Base-by-base conservation (phyloP, 257 asterid species). In the Nemophila menziesii region DNA sequence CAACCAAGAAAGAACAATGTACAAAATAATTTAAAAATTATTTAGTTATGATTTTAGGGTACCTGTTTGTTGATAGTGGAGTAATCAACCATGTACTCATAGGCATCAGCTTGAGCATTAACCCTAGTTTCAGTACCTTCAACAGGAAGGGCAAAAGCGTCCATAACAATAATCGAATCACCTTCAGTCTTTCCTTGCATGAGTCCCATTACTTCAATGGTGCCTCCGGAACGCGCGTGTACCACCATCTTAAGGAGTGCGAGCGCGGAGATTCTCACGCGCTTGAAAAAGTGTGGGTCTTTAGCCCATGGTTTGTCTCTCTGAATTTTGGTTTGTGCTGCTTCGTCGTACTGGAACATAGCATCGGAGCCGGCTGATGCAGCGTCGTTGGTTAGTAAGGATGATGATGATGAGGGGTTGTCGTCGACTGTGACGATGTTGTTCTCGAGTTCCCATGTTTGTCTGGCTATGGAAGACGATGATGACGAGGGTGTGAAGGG, bases 91-190 rank as follows among this genome's bases (percentile, higher is more conserved):
- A 90, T 90, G 44, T 84, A 84, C 64, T 89, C 95, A 50, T 89
- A 89, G 0, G 98, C 98, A 81, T 89, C 94, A 22, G 94, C 95
- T 72, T 90, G 98, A 20, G 98, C 98, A 71, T 90, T 90, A 56
- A 90, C 98, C 76, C 98, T 80, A 63, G 98, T 90, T 56, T 90
- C 98, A 10, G 98, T 90, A 5, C 98, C 98, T 67, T 90, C 98
- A 12, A 90, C 98, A 13, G 98, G 98, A 0, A 90, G 92, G 68
- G 98, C 98, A 64, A 90, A 90, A 48, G 96, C 98, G 73, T 90
- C 98, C 92, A 85, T 85, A 18, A 90, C 96, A 53, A 90, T 81
- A 38, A 90, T 79, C 23, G 94, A 71, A 55, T 90, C 98, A 5
- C 96, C 96, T 40, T 90, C 96, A 15, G 92, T 85, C 61, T 90